Evolutionary conservation across 257 asterid species (phyloP).

Genomic region (Plantago ovata): DNA sequence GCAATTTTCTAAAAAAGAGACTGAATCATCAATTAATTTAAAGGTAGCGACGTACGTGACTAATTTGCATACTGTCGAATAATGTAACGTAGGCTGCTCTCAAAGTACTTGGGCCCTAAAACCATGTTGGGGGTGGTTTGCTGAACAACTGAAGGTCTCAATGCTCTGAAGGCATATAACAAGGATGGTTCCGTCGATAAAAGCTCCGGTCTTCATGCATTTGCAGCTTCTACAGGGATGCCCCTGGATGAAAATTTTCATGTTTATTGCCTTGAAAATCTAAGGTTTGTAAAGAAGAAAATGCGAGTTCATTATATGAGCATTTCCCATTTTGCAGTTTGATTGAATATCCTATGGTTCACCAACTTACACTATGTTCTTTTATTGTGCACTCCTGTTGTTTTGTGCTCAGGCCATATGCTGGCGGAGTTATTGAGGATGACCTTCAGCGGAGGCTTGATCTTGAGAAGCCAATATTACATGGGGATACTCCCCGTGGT

Average conservation of each 20-base stretch:
- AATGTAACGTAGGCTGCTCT: conserved; percentile 51
- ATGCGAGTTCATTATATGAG: conserved; percentile 12
- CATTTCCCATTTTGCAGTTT: conserved; percentile 3
- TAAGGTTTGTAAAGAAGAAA: conserved; percentile 43
- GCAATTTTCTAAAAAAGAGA: too few relatives aligned
- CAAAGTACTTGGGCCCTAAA: conserved; percentile 71
- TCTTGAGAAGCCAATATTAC: conserved; percentile 55
- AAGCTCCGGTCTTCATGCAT: conserved; percentile 54
- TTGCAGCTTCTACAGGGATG: conserved; percentile 49
- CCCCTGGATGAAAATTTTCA: conserved; percentile 46
- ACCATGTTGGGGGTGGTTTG: conserved; percentile 80
- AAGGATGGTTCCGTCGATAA: conserved; percentile 47
- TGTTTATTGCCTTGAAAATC: conserved; percentile 62
- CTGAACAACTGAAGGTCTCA: conserved; percentile 55
- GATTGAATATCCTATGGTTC: conserved; percentile 10
- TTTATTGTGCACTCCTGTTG: conserved; percentile 11
- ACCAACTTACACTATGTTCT: conserved; percentile 4
- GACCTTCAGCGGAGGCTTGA: conserved; percentile 81
- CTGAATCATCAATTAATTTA: too few relatives aligned
- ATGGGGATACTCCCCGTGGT: conserved; percentile 66
- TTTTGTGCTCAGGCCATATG: conserved; percentile 51
- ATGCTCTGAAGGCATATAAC: conserved; percentile 59
- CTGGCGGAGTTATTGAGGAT: conserved; percentile 55
- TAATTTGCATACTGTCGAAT: conserved; percentile 18
- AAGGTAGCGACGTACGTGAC: not conserved